Evolutionary conservation across 2,329 filamentous ascomycete genomes (phyloP), one percentile per base, ranked within the genome.

Genomic region (Venturia asperata): DNA sequence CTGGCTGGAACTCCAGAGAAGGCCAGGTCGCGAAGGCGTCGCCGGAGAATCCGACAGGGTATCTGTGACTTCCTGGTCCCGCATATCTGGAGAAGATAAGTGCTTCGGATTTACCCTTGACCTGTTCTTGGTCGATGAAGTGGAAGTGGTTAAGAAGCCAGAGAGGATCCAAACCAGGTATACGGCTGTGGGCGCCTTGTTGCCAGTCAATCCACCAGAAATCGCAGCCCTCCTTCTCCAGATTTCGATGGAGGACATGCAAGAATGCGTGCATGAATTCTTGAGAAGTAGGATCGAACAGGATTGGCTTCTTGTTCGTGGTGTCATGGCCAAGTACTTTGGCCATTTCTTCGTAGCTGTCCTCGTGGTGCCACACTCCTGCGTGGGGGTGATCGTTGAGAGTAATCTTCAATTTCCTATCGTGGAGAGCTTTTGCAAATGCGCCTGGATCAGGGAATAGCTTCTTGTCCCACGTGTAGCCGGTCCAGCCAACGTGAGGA

Each of bases 191-290:
- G 2, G 77, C 74, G 1, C 85, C 85, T 71, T 87, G 85, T 71
- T 88, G 85, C 85, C 85, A 88, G 71, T 88, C 85, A 37, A 87
- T 79, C 85, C 85, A 88, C 83, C 84, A 87, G 65, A 88, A 86
- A 69, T 87, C 85, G 27, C 81, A 78, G 0, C 82, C 85, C 10
- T 83, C 75, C 0, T 80, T 75, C 67, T 87, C 85, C 37, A 87
- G 75, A 17, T 77, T 74, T 15, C 80, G 77, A 66, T 86, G 83
- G 5, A 87, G 76, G 1, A 86, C 79, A 61, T 81, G 78, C 56
- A 87, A 80, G 68, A 84, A 87, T 0, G 83, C 84, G 42, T 85
- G 76, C 71, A 85, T 77, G 68, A 85, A 87, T 41, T 76, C 77
- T 21, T 74, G 79, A 62, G 80, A 76, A 0, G 81, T 82, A 21